phyloP scores from a whole-genome alignment of 2,329 filamentous ascomycete genomes.

The Sporothrix variecibatus region DNA sequence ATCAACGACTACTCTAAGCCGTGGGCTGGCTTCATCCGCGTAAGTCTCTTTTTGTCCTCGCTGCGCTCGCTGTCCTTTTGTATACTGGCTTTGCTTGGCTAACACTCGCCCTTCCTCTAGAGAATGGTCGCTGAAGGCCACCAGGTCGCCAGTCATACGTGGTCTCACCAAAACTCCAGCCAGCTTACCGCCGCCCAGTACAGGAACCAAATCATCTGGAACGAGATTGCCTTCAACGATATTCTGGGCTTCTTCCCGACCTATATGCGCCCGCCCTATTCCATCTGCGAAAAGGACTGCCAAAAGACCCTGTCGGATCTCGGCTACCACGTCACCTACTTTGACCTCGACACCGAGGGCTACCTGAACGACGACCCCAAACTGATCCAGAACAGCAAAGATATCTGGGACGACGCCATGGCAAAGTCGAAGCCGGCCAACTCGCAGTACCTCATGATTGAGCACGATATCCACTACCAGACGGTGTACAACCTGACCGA shows the following conservation, averaged over 20 bases:
- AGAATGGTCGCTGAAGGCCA: conserved; percentile 49
- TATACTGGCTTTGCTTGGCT: not conserved
- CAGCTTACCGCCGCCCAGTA: conserved; percentile 39
- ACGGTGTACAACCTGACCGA: conserved; percentile 51
- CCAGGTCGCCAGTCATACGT: conserved; percentile 52
- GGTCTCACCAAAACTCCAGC: conserved; percentile 48
- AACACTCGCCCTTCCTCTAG: conserved; percentile 30
- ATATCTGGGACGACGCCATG: conserved; percentile 38
- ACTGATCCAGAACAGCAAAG: conserved; percentile 40
- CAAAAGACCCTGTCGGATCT: conserved; percentile 37
- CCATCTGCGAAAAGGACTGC: conserved; percentile 41
- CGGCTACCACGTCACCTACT: conserved; percentile 43
- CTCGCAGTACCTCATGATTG: conserved; percentile 51
- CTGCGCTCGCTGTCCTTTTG: not conserved
- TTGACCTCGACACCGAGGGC: conserved; percentile 42
- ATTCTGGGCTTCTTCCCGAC: conserved; percentile 50
- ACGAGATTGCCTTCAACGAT: conserved; percentile 48
- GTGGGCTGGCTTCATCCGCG: conserved; percentile 51
- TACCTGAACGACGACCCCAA: conserved; percentile 38
- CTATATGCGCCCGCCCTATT: conserved; percentile 51
- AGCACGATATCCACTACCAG: conserved; percentile 52
- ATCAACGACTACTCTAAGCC: conserved; percentile 53
- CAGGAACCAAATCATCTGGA: conserved; percentile 45
- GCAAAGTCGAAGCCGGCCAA: conserved; percentile 30
- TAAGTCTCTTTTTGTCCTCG: conserved; percentile 23